A percentile compares a stretch with the other conserved stretches of the same genome.
Conservation (phyloP, 441 rosid genomes). For the Adansonia rubrostipa region DNA sequence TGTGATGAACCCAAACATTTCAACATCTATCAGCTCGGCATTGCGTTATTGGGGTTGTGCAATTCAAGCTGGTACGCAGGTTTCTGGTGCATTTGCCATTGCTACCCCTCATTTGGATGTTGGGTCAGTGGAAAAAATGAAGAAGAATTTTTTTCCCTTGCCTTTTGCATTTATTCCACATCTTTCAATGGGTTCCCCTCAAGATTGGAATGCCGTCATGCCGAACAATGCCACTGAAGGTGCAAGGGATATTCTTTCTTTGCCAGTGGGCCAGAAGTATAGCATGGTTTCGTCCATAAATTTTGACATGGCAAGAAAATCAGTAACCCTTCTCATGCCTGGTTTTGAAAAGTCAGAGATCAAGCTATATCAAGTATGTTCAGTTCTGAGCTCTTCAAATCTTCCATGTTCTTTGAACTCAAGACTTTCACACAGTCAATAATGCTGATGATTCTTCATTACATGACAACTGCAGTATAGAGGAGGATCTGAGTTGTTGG, state of each 20-base stretch:
- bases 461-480: slow-evolving; percentile 61
- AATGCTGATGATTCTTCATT: not conserved
- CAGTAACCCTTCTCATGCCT: slow-evolving; percentile 81
- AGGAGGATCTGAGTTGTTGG: slow-evolving; percentile 87
- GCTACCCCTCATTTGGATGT: slow-evolving; percentile 38
- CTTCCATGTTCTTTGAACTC: not conserved
- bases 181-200: slow-evolving; percentile 39
- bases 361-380: slow-evolving; percentile 81
- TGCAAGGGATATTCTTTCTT: slow-evolving; percentile 57
- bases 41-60: slow-evolving; percentile 84
- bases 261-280: slow-evolving; percentile 33
- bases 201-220: slow-evolving; percentile 67
- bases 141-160: slow-evolving; percentile 59
- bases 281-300: slow-evolving; percentile 48
- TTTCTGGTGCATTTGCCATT: slow-evolving; percentile 69
- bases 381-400: slow-evolving; percentile 17
- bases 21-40: slow-evolving; percentile 65
- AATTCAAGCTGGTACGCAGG: slow-evolving; percentile 76
- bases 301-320: slow-evolving; percentile 62
- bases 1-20: slow-evolving; percentile 71
- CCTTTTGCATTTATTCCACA: slow-evolving; percentile 65
- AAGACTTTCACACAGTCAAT: not conserved
- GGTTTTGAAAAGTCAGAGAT: slow-evolving; percentile 93
- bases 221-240: slow-evolving; percentile 41
- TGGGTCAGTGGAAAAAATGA: slow-evolving; percentile 39